Conservation (phyloP, 345 rosid genomes). For the Gossypium thurberi region DNA sequence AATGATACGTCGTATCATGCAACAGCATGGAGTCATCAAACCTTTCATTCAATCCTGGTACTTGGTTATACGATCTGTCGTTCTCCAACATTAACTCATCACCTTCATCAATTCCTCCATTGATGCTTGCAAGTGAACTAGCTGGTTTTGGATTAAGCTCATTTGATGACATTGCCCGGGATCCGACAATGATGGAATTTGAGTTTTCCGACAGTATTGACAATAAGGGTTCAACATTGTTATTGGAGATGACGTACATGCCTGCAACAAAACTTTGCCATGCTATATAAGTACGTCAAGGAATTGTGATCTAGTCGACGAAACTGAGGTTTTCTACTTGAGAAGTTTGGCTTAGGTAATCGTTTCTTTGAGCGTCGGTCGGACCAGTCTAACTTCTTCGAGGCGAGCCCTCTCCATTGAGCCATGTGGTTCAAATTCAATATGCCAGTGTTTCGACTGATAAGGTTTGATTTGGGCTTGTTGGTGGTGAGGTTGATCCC, state of each 20-base stretch:
- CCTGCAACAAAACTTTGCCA: no score
- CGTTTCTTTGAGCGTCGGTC: no score
- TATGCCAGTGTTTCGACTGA: neutral
- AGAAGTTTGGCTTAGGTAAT: no score
- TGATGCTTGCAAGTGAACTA: neutral
- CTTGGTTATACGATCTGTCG: conserved; percentile 3
- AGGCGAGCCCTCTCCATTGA: no score
- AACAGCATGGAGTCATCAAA: conserved; percentile 5
- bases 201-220: conserved; percentile 2
- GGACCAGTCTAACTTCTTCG: no score
- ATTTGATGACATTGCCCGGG: neutral
- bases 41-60: neutral
- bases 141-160: neutral
- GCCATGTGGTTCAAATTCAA: no score
- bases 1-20: conserved; percentile 6
- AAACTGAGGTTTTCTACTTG: no score
- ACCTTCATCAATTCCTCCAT: neutral
- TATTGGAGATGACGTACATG: no score
- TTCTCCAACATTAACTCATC: neutral
- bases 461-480: conserved; percentile 22
- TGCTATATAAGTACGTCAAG: no score
- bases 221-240: conserved; percentile 21
- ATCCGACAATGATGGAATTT: neutral
- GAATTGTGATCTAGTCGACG: no score
- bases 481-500: conserved; percentile 10